These are phyloP conservation scores for Neoboletus magnificus DNA, from an alignment of 768 basidiomycete species.

Conservation along the genomic window DNA sequence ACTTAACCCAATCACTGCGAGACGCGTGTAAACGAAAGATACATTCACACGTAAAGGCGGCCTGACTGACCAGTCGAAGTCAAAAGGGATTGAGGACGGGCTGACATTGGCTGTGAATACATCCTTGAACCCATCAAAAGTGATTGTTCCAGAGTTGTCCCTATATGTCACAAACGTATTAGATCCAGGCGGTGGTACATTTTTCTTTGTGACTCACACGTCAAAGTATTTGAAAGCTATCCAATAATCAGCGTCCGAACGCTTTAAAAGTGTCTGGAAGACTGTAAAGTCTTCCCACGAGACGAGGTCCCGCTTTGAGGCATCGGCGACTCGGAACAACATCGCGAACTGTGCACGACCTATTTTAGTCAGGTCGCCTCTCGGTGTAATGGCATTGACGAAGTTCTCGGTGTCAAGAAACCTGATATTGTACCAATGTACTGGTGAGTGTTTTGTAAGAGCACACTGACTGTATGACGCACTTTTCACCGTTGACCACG, in stretches of 20 bases:
- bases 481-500: conserved; percentile 78
- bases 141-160: conserved; percentile 88
- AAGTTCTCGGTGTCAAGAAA: conserved; percentile 86
- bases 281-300: conserved; percentile 96
- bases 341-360: conserved; percentile 85
- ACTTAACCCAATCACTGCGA: conserved; percentile 86
- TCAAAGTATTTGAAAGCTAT: conserved; percentile 97
- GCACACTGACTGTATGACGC: conserved; percentile 30
- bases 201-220: conserved; percentile 55
- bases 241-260: conserved; percentile 95
- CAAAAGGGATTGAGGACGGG: conserved; percentile 83
- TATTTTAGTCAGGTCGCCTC: conserved; percentile 80
- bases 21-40: conserved; percentile 2
- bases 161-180: conserved; percentile 36
- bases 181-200: neutral
- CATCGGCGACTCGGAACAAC: conserved; percentile 86
- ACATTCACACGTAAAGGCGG: neutral
- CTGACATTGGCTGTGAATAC: conserved; percentile 82
- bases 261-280: conserved; percentile 90
- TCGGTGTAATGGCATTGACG: conserved; percentile 92
- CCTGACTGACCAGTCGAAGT: conserved; percentile 78
- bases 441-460: conserved; percentile 19
- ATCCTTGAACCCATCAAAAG: conserved; percentile 91
- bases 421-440: conserved; percentile 40
- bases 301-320: conserved; percentile 68